Conservation (phyloP, 1,139 yeast genomes). For the Pichia sp. region DNA sequence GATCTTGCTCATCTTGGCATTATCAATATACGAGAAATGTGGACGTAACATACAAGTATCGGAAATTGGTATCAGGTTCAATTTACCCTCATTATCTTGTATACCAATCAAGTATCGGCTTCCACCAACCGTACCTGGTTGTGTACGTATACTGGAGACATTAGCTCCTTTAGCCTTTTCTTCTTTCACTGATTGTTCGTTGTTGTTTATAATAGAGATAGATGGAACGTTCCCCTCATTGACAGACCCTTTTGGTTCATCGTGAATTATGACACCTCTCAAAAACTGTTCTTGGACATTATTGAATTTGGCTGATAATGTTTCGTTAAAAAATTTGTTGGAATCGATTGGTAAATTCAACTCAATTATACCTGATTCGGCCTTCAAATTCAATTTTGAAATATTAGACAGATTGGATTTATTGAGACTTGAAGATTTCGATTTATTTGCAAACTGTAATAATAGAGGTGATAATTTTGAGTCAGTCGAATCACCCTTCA, state of each 20-base stretch:
- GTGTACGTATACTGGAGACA: conserved; percentile 11
- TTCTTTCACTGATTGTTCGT: not conserved
- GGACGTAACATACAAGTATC: conserved; percentile 77
- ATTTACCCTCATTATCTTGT: conserved; percentile 33
- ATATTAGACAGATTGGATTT: conserved; percentile 33
- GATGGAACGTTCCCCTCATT: conserved; percentile 6
- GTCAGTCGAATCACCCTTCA: conserved; percentile 8
- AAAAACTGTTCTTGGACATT: conserved; percentile 48
- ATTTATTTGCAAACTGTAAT: conserved; percentile 64
- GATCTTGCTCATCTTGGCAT: conserved; percentile 30
- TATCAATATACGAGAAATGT: conserved; percentile 67
- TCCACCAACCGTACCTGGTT: conserved; percentile 16
- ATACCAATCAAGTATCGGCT: conserved; percentile 11
- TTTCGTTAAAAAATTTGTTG: conserved; percentile 52
- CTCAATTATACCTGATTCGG: conserved; percentile 51
- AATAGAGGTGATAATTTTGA: conserved; percentile 24
- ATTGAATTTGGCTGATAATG: conserved; percentile 56
- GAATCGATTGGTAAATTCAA: conserved; percentile 67
- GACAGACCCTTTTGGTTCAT: conserved; percentile 25
- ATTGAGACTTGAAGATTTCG: conserved; percentile 22
- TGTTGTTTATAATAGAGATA: not conserved
- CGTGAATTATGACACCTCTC: conserved; percentile 56
- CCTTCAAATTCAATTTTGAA: conserved; percentile 46
- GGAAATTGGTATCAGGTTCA: conserved; percentile 60
- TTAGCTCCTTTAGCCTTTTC: not conserved